Conservation (phyloP, 306 rosid genomes). For the Elaeagnus macrophylla region DNA sequence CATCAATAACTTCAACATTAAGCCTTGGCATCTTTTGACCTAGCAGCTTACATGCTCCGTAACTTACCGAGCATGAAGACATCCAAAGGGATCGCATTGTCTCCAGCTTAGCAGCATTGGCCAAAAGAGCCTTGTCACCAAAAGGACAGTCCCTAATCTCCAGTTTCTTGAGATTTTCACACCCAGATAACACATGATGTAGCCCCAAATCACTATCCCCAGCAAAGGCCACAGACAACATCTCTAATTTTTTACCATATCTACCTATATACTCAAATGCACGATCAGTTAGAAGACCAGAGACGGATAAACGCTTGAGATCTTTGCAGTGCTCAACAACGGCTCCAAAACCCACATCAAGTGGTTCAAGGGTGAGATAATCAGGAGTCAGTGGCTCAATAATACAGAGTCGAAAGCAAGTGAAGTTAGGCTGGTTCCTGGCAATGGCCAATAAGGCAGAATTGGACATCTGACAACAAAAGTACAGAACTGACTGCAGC, state of each 20-base stretch:
- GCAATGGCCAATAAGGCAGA: slow-evolving; percentile 81
- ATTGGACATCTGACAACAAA: slow-evolving; percentile 78
- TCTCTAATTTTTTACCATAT: slow-evolving; percentile 68
- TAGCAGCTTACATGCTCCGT: slow-evolving; percentile 43
- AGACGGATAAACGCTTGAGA: slow-evolving; percentile 70
- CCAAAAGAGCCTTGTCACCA: slow-evolving; percentile 63
- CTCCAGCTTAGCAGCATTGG: slow-evolving; percentile 51
- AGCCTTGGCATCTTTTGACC: slow-evolving; percentile 63
- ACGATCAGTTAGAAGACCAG: slow-evolving; percentile 62
- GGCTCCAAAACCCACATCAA: slow-evolving; percentile 83
- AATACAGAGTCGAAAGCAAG: slow-evolving; percentile 81
- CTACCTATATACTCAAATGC: slow-evolving; percentile 70
- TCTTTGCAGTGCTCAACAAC: slow-evolving; percentile 70
- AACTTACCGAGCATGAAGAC: slow-evolving; percentile 66
- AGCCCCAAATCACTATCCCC: slow-evolving; percentile 74
- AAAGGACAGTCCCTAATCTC: slow-evolving; percentile 84
- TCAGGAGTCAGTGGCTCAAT: slow-evolving; percentile 62
- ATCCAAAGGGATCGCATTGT: slow-evolving; percentile 88
- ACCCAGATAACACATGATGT: slow-evolving; percentile 63
- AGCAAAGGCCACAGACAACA: slow-evolving; percentile 80
- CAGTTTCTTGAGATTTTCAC: slow-evolving; percentile 70
- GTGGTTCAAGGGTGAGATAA: slow-evolving; percentile 47
- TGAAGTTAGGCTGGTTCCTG: slow-evolving; percentile 70
- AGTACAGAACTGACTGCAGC: slow-evolving; percentile 71
- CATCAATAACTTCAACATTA: slow-evolving; percentile 76